Conservation (phyloP, 768 basidiomycete species). For the Boletus pseudo-olivaceus region DNA sequence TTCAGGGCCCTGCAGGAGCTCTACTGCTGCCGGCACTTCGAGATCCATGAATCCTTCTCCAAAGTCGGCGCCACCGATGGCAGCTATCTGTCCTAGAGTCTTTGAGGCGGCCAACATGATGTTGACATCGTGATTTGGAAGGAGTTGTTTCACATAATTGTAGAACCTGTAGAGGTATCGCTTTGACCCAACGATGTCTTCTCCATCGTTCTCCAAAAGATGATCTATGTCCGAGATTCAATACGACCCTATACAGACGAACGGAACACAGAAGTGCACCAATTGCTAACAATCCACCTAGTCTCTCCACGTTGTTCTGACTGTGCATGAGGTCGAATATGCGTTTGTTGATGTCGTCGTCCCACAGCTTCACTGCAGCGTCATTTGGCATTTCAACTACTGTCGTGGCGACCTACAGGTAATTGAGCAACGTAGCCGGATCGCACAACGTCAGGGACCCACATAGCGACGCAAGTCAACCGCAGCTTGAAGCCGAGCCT, state of each 20-base stretch:
- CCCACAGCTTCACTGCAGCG: constrained; percentile 78
- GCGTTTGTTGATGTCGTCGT: constrained; percentile 74
- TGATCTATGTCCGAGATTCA: constrained; percentile 45
- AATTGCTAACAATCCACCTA: constrained; percentile 86
- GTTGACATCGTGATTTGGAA: constrained; percentile 86
- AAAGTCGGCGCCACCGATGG: constrained; percentile 77
- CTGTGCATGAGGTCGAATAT: constrained; percentile 84
- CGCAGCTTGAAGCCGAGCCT: constrained; percentile 65
- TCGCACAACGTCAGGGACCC: constrained; percentile 26
- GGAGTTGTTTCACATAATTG: constrained; percentile 90
- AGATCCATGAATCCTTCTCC: constrained; percentile 88
- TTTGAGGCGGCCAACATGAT: constrained; percentile 96
- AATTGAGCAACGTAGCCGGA: constrained; percentile 9
- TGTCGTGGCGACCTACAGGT: constrained; percentile 60
- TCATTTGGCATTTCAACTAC: constrained; percentile 82
- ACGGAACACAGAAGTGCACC: constrained; percentile 42
- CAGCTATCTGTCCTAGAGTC: constrained; percentile 82
- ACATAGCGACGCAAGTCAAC: constrained; percentile 74
- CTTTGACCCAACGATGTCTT: constrained; percentile 79
- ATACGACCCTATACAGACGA: constrained; percentile 4
- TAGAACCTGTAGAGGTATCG: constrained; percentile 81
- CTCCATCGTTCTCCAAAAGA: constrained; percentile 71
- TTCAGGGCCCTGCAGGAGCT: constrained; percentile 73
- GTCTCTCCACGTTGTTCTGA: constrained; percentile 70
- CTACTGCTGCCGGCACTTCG: constrained; percentile 82